phyloP scores from a whole-genome alignment of 257 asterid genomes.

The Nicotiana knightiana region DNA sequence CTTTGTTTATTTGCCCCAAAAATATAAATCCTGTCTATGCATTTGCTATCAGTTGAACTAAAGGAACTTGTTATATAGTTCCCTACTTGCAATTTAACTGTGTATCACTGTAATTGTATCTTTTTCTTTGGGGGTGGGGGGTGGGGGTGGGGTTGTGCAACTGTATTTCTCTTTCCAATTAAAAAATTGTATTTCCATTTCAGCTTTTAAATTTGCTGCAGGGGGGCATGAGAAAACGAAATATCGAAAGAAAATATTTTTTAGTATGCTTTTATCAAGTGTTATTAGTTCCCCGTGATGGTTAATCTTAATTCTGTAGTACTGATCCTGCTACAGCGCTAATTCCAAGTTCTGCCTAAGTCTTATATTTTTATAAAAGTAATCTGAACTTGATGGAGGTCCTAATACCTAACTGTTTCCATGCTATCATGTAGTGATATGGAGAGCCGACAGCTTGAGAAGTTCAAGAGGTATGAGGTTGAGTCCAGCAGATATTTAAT shows the following conservation, averaged over 20 bases:
- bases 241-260: neutral
- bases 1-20: neutral
- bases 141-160: too few relatives aligned
- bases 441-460: conserved; percentile 31
- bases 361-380: neutral
- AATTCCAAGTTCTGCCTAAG: neutral
- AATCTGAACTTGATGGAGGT: neutral
- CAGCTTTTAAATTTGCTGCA: neutral
- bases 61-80: neutral
- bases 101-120: too few relatives aligned
- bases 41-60: neutral
- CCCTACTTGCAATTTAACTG: neutral
- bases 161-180: neutral
- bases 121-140: too few relatives aligned
- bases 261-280: neutral
- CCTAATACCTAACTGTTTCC: neutral
- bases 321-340: neutral
- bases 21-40: neutral
- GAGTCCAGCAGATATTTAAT: conserved; percentile 49
- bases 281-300: neutral
- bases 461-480: conserved; percentile 55
- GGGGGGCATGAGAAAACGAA: neutral
- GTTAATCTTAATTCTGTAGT: neutral
- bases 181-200: neutral
- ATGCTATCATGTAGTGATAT: conserved; percentile 16